Conservation (phyloP, 768 basidiomycete species). For the Russula vinacea region DNA sequence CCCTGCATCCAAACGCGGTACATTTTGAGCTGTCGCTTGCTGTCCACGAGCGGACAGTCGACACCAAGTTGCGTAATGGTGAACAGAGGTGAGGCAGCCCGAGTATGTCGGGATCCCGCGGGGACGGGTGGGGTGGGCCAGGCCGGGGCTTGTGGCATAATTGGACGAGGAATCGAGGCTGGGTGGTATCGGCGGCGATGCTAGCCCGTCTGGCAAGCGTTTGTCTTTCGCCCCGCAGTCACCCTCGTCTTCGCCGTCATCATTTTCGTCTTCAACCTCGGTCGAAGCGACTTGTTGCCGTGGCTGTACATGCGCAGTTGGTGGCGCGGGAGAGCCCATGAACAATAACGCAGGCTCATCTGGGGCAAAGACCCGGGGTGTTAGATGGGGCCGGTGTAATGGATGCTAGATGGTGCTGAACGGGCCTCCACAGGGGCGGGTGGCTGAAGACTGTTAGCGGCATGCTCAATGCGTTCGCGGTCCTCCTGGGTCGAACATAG, state of each 20-base stretch:
- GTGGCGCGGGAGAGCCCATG: conserved; percentile 54
- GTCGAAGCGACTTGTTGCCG: conserved; percentile 30
- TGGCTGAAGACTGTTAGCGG: conserved; percentile 39
- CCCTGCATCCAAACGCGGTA: conserved; percentile 95
- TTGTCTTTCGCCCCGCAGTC: background rate
- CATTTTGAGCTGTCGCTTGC: conserved; percentile 95
- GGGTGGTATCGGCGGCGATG: background rate
- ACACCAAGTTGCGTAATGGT: conserved; percentile 80
- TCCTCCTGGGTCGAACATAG: conserved; percentile 93
- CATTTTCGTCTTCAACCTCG: conserved; percentile 35
- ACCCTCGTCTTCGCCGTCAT: conserved; percentile 19
- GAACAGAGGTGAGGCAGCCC: conserved; percentile 58
- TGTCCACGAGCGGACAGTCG: conserved; percentile 87
- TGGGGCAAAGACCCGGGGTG: conserved; percentile 34
- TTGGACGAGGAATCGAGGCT: background rate
- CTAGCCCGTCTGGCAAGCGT: background rate
- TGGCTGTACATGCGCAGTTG: conserved; percentile 31
- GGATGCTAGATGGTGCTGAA: conserved; percentile 38
- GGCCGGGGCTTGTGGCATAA: background rate
- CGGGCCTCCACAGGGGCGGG: conserved; percentile 33
- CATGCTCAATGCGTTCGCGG: conserved; percentile 72
- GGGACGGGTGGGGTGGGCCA: conserved; percentile 12
- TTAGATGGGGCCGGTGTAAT: conserved; percentile 56
- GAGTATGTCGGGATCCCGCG: conserved; percentile 37
- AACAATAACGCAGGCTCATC: conserved; percentile 80